These are phyloP conservation scores for Achaetomium macrosporum DNA, from an alignment of 2,329 filamentous ascomycete species.

Conservation along the genomic window DNA sequence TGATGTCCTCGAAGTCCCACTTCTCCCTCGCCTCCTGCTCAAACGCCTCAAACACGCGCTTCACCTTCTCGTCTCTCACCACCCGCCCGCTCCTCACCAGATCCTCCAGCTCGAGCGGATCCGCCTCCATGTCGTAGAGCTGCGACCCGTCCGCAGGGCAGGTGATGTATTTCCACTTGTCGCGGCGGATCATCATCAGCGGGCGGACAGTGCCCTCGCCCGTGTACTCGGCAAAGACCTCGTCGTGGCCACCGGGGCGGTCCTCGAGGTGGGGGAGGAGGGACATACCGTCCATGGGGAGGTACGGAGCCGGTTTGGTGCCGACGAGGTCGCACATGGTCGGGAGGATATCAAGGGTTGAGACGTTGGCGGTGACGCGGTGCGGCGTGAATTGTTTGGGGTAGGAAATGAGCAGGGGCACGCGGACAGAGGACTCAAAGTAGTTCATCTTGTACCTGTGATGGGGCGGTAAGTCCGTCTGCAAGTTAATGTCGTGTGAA, in stretches of 20 bases:
- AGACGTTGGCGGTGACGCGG: constrained; percentile 77
- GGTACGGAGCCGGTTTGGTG: constrained; percentile 57
- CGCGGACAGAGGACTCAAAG: constrained; percentile 85
- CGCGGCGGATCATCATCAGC: constrained; percentile 88
- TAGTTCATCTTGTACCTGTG: constrained; percentile 89
- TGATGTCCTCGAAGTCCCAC: constrained; percentile 80
- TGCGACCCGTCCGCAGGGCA: constrained; percentile 80
- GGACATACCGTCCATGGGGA: constrained; percentile 83
- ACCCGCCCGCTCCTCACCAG: constrained; percentile 42
- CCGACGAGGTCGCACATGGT: constrained; percentile 81
- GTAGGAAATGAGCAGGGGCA: constrained; percentile 79
- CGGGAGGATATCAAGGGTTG: constrained; percentile 82
- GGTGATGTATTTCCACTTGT: constrained; percentile 84
- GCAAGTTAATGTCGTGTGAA: not conserved
- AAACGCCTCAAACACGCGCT: constrained; percentile 57
- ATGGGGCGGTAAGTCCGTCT: constrained; percentile 1
- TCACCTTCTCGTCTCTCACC: constrained; percentile 38
- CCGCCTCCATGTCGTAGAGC: constrained; percentile 70
- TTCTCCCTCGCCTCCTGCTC: constrained; percentile 64
- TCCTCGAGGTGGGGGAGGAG: constrained; percentile 72
- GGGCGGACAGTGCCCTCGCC: constrained; percentile 86
- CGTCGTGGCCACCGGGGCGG: constrained; percentile 59
- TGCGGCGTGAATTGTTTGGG: constrained; percentile 69
- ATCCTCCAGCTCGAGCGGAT: constrained; percentile 74
- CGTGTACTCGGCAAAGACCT: constrained; percentile 92